phyloP scores from a whole-genome alignment of 305 asterid genomes.

The Rubia peregrina region DNA sequence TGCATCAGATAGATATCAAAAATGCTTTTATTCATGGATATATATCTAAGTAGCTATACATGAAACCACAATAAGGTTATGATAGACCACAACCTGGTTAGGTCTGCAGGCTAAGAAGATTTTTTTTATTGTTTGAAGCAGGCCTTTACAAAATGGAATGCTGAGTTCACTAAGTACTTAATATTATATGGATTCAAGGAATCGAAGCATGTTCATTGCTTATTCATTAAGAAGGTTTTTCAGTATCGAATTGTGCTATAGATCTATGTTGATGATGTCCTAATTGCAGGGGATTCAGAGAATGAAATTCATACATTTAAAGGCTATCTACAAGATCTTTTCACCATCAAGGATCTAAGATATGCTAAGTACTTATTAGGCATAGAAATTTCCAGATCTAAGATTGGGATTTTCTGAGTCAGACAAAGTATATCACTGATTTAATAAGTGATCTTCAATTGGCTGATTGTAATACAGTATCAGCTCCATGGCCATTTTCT shows the following conservation, averaged over 20 bases:
- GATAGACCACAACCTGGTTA: not conserved
- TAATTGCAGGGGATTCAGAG: not conserved
- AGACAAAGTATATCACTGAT: not conserved
- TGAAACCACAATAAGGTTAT: not conserved
- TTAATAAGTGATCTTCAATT: not conserved
- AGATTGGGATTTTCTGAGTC: too few relatives aligned
- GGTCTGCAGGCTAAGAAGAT: not conserved
- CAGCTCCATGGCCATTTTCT: not conserved
- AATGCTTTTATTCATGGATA: not conserved
- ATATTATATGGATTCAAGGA: not conserved
- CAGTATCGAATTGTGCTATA: not conserved
- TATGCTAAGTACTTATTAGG: not conserved
- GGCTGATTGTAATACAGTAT: too few relatives aligned
- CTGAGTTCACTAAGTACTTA: not conserved
- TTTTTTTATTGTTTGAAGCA: not conserved
- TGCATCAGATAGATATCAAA: not conserved
- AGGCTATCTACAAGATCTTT: not conserved
- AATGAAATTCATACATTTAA: not conserved
- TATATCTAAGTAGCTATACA: not conserved
- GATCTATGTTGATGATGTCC: not conserved
- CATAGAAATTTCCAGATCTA: too few relatives aligned
- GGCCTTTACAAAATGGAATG: not conserved
- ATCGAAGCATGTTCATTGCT: not conserved
- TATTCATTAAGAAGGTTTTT: not conserved
- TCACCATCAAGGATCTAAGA: constrained; percentile 3